These are phyloP conservation scores for Boletus holoroseus DNA, from an alignment of 1,284 basidiomycete species.

Conservation along the genomic window DNA sequence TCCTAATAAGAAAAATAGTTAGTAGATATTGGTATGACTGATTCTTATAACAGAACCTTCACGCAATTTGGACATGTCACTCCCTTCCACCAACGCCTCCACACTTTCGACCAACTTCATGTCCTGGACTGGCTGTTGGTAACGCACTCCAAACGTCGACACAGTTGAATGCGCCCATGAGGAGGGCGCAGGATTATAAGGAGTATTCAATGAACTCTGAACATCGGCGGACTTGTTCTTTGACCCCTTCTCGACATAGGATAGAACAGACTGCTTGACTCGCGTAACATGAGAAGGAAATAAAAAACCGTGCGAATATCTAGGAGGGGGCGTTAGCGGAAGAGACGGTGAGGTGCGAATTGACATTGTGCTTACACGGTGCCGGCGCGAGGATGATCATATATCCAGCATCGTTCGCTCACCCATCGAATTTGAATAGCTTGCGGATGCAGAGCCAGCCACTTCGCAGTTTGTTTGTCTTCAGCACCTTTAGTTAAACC, in stretches of 20 bases:
- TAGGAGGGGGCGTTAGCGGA: slow-evolving; percentile 30
- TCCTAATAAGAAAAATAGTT: slow-evolving; percentile 34
- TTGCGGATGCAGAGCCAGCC: slow-evolving; percentile 88
- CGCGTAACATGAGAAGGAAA: slow-evolving; percentile 86
- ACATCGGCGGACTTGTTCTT: slow-evolving; percentile 27
- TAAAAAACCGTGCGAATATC: slow-evolving; percentile 94
- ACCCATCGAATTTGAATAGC: slow-evolving; percentile 79
- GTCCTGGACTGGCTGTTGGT: slow-evolving; percentile 64
- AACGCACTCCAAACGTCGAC: slow-evolving; percentile 78
- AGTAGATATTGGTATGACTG: background rate
- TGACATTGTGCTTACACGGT: slow-evolving; percentile 66
- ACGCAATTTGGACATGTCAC: slow-evolving; percentile 64
- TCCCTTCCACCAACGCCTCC: slow-evolving; percentile 92
- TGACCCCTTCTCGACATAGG: slow-evolving; percentile 39
- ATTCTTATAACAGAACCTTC: slow-evolving; percentile 43
- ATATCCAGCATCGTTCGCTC: slow-evolving; percentile 95
- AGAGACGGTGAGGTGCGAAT: slow-evolving; percentile 4
- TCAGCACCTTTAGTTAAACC: slow-evolving; percentile 78
- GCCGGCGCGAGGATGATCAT: slow-evolving; percentile 91
- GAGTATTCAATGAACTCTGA: slow-evolving; percentile 4
- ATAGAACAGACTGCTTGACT: slow-evolving; percentile 48
- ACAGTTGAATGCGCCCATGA: slow-evolving; percentile 82
- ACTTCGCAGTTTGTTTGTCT: slow-evolving; percentile 92
- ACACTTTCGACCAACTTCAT: slow-evolving; percentile 71
- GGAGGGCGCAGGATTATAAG: slow-evolving; percentile 39